These are phyloP conservation scores for Chloropicon primus DNA, from an alignment of 139 green algal species.

Conservation along the genomic window DNA sequence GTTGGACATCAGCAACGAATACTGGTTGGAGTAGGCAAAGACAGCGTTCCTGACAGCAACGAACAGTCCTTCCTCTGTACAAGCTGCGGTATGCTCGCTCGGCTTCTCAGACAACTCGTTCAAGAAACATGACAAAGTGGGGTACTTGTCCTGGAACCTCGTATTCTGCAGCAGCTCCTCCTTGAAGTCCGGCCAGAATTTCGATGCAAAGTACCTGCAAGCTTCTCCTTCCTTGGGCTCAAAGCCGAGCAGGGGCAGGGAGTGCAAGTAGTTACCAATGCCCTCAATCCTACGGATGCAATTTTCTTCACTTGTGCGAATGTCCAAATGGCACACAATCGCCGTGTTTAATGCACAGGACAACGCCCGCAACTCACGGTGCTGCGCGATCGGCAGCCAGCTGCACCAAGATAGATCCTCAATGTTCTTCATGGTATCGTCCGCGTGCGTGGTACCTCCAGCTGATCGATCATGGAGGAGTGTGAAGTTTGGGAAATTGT, in stretches of 20 bases:
- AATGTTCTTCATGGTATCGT: neutral
- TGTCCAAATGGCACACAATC: neutral
- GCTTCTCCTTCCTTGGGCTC: neutral
- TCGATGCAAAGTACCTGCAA: neutral
- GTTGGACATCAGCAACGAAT: neutral
- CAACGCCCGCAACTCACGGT: neutral
- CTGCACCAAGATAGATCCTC: neutral
- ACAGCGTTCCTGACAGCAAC: neutral
- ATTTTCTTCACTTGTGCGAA: neutral
- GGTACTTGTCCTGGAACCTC: neutral
- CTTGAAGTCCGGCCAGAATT: neutral
- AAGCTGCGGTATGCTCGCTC: neutral
- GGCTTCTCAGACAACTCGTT: neutral
- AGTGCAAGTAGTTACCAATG: neutral
- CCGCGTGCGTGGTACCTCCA: neutral
- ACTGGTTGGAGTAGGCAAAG: neutral
- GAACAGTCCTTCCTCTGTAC: neutral
- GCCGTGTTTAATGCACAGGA: neutral
- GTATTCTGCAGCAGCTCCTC: neutral
- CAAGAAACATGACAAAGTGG: neutral
- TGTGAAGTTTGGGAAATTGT: neutral
- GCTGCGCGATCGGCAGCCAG: neutral
- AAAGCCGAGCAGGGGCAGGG: neutral
- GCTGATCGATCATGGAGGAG: neutral
- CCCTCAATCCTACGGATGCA: neutral